Evolutionary conservation across 257 asterid species (phyloP).

Genomic region (Rhazya stricta): DNA sequence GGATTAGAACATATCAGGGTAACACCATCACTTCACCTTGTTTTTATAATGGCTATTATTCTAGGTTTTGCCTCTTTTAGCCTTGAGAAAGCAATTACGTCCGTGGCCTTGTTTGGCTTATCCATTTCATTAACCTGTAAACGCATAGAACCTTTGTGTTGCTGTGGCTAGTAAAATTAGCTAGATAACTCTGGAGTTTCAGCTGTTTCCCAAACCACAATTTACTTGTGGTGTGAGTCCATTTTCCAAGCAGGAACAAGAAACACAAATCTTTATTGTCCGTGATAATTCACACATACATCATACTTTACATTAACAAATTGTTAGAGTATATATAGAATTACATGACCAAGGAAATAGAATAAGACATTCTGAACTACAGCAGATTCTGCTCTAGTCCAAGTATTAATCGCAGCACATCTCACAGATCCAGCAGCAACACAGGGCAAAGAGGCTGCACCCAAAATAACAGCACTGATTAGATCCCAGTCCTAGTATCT

Average conservation of each 20-base stretch:
- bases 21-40: background rate
- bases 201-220: no score
- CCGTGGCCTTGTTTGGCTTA: no score
- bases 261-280: background rate
- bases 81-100: background rate
- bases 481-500: background rate
- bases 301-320: slow-evolving; percentile 2
- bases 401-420: slow-evolving; percentile 1
- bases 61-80: background rate
- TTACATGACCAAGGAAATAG: slow-evolving; percentile 6
- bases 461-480: background rate
- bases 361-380: background rate
- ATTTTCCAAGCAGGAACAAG: background rate
- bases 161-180: background rate
- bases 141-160: background rate
- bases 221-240: no score
- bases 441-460: slow-evolving; percentile 1
- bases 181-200: no score
- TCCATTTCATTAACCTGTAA: background rate
- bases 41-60: no score
- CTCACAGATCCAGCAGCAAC: slow-evolving; percentile 13
- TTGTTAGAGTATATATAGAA: background rate
- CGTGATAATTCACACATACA: background rate
- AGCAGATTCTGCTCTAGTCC: background rate
- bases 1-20: background rate